A percentile compares a stretch with the other conserved stretches of the same genome.
Evolutionary conservation across 179 eudicot genomes (phyloP).

Genomic region (Camellia oleifera): DNA sequence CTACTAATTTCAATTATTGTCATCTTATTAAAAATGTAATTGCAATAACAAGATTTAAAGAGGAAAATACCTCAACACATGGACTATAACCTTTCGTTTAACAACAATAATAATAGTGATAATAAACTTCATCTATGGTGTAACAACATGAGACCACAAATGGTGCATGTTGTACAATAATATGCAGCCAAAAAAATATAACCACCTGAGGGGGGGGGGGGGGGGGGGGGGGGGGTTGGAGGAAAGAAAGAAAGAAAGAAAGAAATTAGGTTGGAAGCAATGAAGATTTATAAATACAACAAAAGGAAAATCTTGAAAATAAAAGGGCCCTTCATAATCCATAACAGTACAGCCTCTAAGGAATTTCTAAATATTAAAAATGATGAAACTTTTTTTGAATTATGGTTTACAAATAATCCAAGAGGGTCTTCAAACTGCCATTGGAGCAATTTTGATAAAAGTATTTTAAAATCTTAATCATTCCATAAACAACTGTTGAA

Average conservation of each 20-base stretch:
- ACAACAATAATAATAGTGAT: not conserved
- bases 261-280: not conserved
- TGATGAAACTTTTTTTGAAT: no score
- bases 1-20: not conserved
- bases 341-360: no score
- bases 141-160: constrained; percentile 4
- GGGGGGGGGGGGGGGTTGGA: no score
- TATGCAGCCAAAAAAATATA: constrained; percentile 12
- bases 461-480: not conserved
- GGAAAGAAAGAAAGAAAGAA: not conserved
- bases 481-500: not conserved
- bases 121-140: not conserved
- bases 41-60: not conserved
- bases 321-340: not conserved
- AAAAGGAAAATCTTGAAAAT: not conserved
- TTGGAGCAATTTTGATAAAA: no score
- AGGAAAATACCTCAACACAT: not conserved
- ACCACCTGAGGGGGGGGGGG: constrained; percentile 11
- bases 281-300: not conserved
- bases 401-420: no score
- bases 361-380: no score
- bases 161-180: not conserved
- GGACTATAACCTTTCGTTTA: constrained; percentile 2
- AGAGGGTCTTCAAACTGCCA: no score
- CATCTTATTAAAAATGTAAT: constrained; percentile 1